Base-by-base conservation (phyloP, 2,329 filamentous ascomycete genomes). In the Colletotrichum destructivum region DNA sequence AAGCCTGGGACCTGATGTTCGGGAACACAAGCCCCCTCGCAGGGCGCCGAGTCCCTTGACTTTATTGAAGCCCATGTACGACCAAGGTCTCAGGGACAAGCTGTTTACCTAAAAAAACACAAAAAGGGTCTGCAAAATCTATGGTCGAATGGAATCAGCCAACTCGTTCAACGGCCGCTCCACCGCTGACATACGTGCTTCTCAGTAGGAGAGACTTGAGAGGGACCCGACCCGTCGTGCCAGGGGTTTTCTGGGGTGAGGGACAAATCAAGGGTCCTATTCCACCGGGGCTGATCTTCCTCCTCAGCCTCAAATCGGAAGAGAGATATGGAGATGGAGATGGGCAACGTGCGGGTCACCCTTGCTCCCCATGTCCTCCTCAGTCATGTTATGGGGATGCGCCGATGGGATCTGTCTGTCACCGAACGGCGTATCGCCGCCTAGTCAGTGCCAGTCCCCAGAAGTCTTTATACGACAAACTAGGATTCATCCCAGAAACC, bases 11-110 rank as follows among this genome's bases (percentile, higher is more conserved):
- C 26, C 52, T 57, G 52, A 44, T 5, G 23, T 13, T 44, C 49
- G n/a, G 46, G 16, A 21, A 38, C 42, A 44, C 40, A 18, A 38
- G 21, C 56, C 42, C 52, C 18, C 42, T 57, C 18, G 26, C 35
- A 23, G 44, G 38, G 49, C 40, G 54, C 44, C 26, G 59, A 64
- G 38, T 26, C 40, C 44, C 59, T 42, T 18, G 54, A 47, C 47
- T 72, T 72, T 72, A 72, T 64, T 61, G 52, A 62, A 23, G 15
- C 65, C 35, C 47, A 55, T 35, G 38, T 35, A 42, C 16, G 35
- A 18, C 13, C 54, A 38, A 38, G 35, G 35, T 11, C n/a, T 38
- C 31, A n/a, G 52, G 42, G 31, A 62, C 56, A 23, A 71, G 16
- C 51, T 18, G 40, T 23, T 35, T 54, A 21, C 16, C 51, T 44